Conservation (phyloP, 768 basidiomycete species). For the Leccinum truebloodii region DNA sequence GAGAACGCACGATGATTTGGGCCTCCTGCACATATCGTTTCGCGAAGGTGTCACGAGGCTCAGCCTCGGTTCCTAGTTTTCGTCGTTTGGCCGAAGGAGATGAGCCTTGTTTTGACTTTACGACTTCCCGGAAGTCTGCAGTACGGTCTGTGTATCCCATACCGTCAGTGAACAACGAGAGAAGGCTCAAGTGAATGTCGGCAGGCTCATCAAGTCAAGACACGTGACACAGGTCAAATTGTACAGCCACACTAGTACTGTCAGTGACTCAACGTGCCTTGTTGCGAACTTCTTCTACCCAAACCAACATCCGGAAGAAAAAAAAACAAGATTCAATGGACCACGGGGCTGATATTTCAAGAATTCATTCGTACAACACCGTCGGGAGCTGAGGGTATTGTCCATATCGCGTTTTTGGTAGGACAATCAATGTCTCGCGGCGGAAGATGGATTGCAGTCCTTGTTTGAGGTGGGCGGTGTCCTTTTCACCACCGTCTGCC, state of each 20-base stretch:
- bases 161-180: constrained; percentile 5
- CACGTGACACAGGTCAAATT: constrained; percentile 24
- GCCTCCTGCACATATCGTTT: constrained; percentile 77
- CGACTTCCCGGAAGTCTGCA: constrained; percentile 53
- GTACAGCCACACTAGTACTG: constrained; percentile 2
- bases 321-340: neutral
- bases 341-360: neutral
- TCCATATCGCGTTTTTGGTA: constrained; percentile 8
- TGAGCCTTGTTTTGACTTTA: constrained; percentile 47
- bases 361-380: constrained; percentile 16
- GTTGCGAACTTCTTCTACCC: neutral
- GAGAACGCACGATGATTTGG: constrained; percentile 58
- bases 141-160: constrained; percentile 68
- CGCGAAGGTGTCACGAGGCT: constrained; percentile 46
- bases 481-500: constrained; percentile 53
- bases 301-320: neutral
- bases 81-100: constrained; percentile 51
- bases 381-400: constrained; percentile 26
- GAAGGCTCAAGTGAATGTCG: neutral
- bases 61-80: constrained; percentile 41
- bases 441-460: constrained; percentile 47
- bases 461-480: constrained; percentile 76
- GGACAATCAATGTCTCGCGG: constrained; percentile 24
- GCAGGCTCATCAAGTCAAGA: neutral
- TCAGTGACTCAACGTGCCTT: neutral